Conservation (phyloP, 768 basidiomycete species). For the Goffeauzyma gilvescens region DNA sequence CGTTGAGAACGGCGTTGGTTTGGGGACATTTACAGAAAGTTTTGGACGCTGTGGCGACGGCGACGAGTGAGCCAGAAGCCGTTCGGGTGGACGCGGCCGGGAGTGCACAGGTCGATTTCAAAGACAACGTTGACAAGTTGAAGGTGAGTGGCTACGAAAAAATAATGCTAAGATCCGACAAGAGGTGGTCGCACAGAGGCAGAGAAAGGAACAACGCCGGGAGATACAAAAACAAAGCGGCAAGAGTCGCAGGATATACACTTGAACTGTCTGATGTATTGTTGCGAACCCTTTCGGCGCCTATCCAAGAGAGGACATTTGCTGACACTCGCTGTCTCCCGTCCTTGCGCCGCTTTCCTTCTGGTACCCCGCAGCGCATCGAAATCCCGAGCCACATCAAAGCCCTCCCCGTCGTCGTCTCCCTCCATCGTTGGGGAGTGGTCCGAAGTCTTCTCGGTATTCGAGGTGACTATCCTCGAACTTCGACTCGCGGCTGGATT, state of each 20-base stretch:
- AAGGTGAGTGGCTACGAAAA: constrained; percentile 32
- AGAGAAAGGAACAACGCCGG: too few species aligned
- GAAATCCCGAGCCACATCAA: constrained; percentile 26
- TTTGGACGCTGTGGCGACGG: constrained; percentile 55
- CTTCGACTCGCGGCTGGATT: constrained; percentile 44
- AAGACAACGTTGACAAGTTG: constrained; percentile 6
- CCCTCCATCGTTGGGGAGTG: constrained; percentile 24
- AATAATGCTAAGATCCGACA: too few species aligned
- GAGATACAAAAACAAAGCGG: too few species aligned
- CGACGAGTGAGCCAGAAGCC: constrained; percentile 19
- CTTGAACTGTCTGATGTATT: too few species aligned
- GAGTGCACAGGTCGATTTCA: constrained; percentile 21
- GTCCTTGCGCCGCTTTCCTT: not conserved
- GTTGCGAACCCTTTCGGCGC: too few species aligned
- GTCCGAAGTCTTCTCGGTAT: constrained; percentile 14
- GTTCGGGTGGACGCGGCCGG: constrained; percentile 34
- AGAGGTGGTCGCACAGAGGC: too few species aligned
- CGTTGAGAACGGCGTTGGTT: constrained; percentile 19
- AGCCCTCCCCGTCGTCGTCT: constrained; percentile 24
- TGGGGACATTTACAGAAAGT: constrained; percentile 68
- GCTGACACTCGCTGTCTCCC: not conserved
- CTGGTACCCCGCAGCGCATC: constrained; percentile 9
- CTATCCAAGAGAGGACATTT: constrained; percentile 29
- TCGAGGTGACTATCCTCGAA: constrained; percentile 50
- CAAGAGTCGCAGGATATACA: too few species aligned